phyloP scores from a whole-genome alignment of 2,329 filamentous ascomycete species.

The Arachnomyces sp. region DNA sequence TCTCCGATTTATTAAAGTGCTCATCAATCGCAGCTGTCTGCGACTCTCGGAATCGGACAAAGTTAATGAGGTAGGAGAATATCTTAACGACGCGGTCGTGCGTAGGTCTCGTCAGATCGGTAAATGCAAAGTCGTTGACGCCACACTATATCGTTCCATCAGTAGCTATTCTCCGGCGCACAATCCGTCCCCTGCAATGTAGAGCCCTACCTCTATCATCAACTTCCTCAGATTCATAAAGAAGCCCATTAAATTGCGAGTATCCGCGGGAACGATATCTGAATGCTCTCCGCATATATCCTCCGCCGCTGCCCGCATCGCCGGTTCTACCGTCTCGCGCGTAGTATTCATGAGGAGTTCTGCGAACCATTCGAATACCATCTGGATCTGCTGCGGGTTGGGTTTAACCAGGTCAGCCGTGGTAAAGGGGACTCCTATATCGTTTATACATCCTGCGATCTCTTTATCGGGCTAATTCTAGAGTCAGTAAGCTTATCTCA shows the following conservation, averaged over 20 bases:
- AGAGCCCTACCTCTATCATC: constrained; percentile 52
- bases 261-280: constrained; percentile 78
- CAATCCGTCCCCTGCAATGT: background rate
- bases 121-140: constrained; percentile 87
- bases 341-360: constrained; percentile 90
- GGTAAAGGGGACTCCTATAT: constrained; percentile 86
- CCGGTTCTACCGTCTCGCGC: constrained; percentile 84
- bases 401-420: constrained; percentile 85
- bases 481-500: constrained; percentile 11
- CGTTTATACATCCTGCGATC: constrained; percentile 93
- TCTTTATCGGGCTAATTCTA: constrained; percentile 54
- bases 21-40: constrained; percentile 85
- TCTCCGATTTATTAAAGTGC: constrained; percentile 85
- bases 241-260: constrained; percentile 91
- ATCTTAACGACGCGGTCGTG: constrained; percentile 87
- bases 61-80: constrained; percentile 97
- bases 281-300: constrained; percentile 72
- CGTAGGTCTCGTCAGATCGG: constrained; percentile 83
- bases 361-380: constrained; percentile 96
- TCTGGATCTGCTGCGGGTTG: constrained; percentile 87
- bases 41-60: constrained; percentile 90
- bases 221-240: constrained; percentile 75
- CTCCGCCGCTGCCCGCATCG: constrained; percentile 85
- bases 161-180: constrained; percentile 1
- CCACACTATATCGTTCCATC: constrained; percentile 55